Base-by-base conservation (phyloP, 352 stramenopile genomes). In the Hyaloperonospora brassicae region DNA sequence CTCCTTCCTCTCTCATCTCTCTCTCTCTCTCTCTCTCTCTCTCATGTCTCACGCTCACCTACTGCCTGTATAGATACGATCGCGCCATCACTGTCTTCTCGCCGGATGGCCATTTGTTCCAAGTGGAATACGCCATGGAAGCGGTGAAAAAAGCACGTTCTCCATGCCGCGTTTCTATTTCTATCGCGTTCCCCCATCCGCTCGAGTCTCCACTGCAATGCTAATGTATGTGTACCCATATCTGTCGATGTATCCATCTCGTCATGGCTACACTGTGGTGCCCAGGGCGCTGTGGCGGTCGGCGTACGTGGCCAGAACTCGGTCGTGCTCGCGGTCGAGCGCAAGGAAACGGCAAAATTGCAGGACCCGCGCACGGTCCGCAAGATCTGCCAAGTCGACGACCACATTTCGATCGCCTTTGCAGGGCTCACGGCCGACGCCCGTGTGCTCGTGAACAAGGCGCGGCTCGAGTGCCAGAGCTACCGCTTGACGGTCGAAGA, bases 111-210 rank as follows among this genome's bases (percentile, higher is more conserved):
- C 96, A 99, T 72, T 83, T 99, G 63, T 98, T 99, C 75, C 95
- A 98, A 71, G 96, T 99, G 9, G 96, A 99, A 84, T 99, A 99
- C 81, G 97, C 97, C 57, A 99, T 99, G 89, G 96, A 99, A 68
- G 97, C 97, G 30, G 97, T 99, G 11, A 97, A 98, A 73, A 93
- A 96, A 72, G 86, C 82, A 57, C 55, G 72, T 17, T 17, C 17
- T 53, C 17, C 30, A 41, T 57, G 22, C 43, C 5, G 25, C 0
- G 12, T 2, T 22, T 13, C 3, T 49, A 17, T 17, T 17, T 17
- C 17, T 17, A 17, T 17, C 17, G 17, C 17, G 17, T 17, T 17
- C 17, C 17, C 17, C 17, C 17, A 17, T 17, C 17, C 17, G 17
- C 17, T 17, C 17, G 17, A 17, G 17, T 17, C 17, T 17, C 17